phyloP scores from a whole-genome alignment of 306 rosid species.

The cucumber (Cucumis sativus) region Cucumber_9930_V3 NC_026657.2:10162001-10162500 shows the following conservation, averaged over 20 bases:
- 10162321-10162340: background rate
- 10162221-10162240: conserved; percentile 44
- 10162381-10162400: too few species aligned
- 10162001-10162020: background rate
- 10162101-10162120: conserved; percentile 47
- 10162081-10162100: conserved; percentile 54
- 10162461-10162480: too few species aligned
- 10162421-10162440: too few species aligned
- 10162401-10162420: too few species aligned
- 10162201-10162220: conserved; percentile 26
- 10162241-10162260: conserved; percentile 85
- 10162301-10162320: background rate
- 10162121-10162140: conserved; percentile 44
- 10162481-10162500: too few species aligned
- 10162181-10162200: conserved; percentile 43
- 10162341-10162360: background rate
- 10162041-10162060: conserved; percentile 53
- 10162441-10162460: too few species aligned
- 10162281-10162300: background rate
- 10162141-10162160: conserved; percentile 49
- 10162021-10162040: conserved; percentile 46
- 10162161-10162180: conserved; percentile 43
- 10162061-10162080: conserved; percentile 79
- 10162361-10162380: background rate
- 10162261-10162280: conserved; percentile 64